A percentile compares a stretch with the other conserved stretches of the same genome.
Evolutionary conservation across 306 rosid species (phyloP).

Genomic region (Potentilla sterilis): DNA sequence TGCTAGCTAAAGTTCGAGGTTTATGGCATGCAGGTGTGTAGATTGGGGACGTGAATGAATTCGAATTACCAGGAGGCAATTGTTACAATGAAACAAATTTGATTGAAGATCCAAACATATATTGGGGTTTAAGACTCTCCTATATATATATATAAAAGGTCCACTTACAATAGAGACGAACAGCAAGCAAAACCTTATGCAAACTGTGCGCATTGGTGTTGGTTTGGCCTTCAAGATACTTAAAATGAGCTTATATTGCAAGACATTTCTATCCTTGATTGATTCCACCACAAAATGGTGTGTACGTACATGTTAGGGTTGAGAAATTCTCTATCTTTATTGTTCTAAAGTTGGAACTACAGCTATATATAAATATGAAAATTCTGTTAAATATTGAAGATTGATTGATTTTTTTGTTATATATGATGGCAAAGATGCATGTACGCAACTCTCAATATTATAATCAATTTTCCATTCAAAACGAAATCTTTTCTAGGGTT

Average conservation of each 20-base stretch:
- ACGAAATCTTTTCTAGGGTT: background rate
- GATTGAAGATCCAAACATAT: constrained; percentile 37
- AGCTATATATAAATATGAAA: no score
- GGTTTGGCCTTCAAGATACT: constrained; percentile 94
- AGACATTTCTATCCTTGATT: constrained; percentile 54
- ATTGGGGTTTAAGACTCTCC: background rate
- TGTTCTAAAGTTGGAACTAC: no score
- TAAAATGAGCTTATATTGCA: constrained; percentile 90
- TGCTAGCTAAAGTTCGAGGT: background rate
- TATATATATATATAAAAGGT: constrained; percentile 25
- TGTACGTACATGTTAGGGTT: background rate
- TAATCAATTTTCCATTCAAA: background rate
- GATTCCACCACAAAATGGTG: constrained; percentile 4
- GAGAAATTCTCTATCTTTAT: no score
- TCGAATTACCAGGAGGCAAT: constrained; percentile 32
- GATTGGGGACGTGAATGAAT: constrained; percentile 67
- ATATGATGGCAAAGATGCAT: background rate
- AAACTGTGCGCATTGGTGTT: constrained; percentile 84
- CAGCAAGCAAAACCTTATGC: constrained; percentile 5
- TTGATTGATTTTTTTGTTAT: no score
- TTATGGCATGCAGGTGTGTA: constrained; percentile 46
- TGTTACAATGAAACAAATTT: constrained; percentile 65
- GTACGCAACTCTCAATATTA: background rate
- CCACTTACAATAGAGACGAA: no score
- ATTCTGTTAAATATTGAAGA: no score